Conservation (phyloP, 1,139 yeast species). For the Saccharomycopsis phalli region DNA sequence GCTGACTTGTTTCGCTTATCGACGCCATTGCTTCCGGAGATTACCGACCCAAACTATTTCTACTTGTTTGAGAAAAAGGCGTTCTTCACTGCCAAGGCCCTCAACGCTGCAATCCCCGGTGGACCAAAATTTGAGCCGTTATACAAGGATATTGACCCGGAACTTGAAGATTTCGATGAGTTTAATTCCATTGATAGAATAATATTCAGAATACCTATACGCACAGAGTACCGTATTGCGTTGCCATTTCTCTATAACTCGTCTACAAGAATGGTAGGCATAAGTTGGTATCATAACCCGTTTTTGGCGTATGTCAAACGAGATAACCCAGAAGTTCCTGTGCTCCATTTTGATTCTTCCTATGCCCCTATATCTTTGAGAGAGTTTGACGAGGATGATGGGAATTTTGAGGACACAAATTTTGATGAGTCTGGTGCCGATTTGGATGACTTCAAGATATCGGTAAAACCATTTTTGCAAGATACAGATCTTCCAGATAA, state of each 20-base stretch:
- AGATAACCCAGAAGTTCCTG: conserved; percentile 45
- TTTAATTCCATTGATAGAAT: conserved; percentile 84
- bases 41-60: conserved; percentile 46
- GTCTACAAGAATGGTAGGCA: conserved; percentile 54
- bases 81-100: conserved; percentile 82
- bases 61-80: conserved; percentile 71
- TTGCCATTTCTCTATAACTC: conserved; percentile 82
- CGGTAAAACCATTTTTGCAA: conserved; percentile 40
- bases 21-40: conserved; percentile 56
- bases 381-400: conserved; percentile 24
- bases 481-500: conserved; percentile 37
- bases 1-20: conserved; percentile 58
- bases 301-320: conserved; percentile 38
- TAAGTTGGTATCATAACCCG: conserved; percentile 58
- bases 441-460: conserved; percentile 27
- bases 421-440: conserved; percentile 30
- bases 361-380: conserved; percentile 50
- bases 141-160: conserved; percentile 58
- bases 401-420: conserved; percentile 21
- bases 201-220: conserved; percentile 65
- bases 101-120: conserved; percentile 82
- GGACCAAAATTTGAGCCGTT: conserved; percentile 95
- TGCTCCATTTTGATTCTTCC: conserved; percentile 46
- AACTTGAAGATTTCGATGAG: conserved; percentile 74
- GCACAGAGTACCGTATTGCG: conserved; percentile 80